Evolutionary conservation across 1,284 basidiomycete species (phyloP), one percentile per base, ranked within the genome.

Genomic region (Leccinum proximum): DNA sequence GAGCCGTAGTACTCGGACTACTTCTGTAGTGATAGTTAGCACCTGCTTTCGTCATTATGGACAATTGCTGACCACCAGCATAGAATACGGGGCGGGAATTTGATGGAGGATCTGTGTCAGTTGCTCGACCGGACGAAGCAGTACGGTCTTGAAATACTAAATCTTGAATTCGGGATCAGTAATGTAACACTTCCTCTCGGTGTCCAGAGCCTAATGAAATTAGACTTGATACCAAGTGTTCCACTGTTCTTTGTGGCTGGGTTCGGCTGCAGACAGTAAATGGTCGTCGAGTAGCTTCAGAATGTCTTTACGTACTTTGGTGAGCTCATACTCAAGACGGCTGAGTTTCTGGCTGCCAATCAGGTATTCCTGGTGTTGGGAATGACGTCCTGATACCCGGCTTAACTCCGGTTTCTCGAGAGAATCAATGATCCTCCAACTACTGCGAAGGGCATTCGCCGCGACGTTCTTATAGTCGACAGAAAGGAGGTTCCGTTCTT

Each of bases 81-180:
- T 53, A 93, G 91, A 99, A 99, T 75, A 99, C 97, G 0, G 97
- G 97, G 0, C 97, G 99, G 80, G 97, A 99, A 80, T 99, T 98
- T 71, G 97, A 99, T 74, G 97, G 97, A 33, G 33, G 33, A 0
- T 97, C 96, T 4, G 97, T 99, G 77, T 96, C 96, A 11, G 97
- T 97, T 10, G 97, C 97, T 14, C 83, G 95, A 65, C 97, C 97
- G n/a, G 97, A 99, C 73, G 97, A 99, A 77, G 97, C 97, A 3
- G 88, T 99, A 33, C 7, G 33, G 22, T 97, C 94, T 16, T 99
- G 97, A 97, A 97, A 97, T 6, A 99, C 33, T 33, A 99, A 81
- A 98, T 99, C 69, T 87, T 91, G 33, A 91, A 90, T 11, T 90
- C 97, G 1, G 89, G 97, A 77, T 86, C 92, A 37, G 93, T 64